phyloP scores from a whole-genome alignment of 441 rosid species.

The Aleurites moluccanus region DNA sequence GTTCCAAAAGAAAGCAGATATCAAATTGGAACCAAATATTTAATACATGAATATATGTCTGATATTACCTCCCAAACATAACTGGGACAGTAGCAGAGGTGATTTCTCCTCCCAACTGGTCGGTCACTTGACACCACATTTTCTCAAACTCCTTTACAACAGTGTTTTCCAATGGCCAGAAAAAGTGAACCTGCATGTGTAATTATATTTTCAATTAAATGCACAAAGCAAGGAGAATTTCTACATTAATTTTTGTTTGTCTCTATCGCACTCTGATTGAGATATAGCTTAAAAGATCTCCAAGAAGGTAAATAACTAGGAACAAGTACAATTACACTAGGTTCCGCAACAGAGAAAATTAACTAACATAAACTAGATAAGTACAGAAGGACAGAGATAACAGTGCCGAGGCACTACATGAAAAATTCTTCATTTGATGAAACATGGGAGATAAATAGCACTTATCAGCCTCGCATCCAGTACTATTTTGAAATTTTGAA shows the following conservation, averaged over 20 bases:
- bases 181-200: conserved; percentile 59
- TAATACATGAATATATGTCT: conserved; percentile 6
- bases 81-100: conserved; percentile 61
- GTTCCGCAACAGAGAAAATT: not conserved
- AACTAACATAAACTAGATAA: not conserved
- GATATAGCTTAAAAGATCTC: not conserved
- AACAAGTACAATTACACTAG: not conserved
- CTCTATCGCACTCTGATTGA: not conserved
- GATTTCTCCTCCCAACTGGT: conserved; percentile 55
- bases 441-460: not conserved
- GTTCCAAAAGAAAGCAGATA: conserved; percentile 16
- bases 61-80: conserved; percentile 88
- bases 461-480: not conserved
- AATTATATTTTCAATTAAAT: conserved; percentile 26
- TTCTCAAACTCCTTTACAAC: conserved; percentile 57
- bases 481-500: not conserved
- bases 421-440: not conserved
- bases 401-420: not conserved
- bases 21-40: conserved; percentile 4
- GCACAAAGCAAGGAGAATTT: not conserved
- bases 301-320: not conserved
- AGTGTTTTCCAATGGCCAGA: conserved; percentile 62
- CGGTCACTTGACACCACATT: conserved; percentile 64
- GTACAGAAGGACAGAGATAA: not conserved
- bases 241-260: not conserved